Percentiles rank a stretch among this genome's conserved stretches.
Evolutionary conservation across 352 stramenopile species (phyloP).

Genomic region (Saprolegnia parasitica): DNA sequence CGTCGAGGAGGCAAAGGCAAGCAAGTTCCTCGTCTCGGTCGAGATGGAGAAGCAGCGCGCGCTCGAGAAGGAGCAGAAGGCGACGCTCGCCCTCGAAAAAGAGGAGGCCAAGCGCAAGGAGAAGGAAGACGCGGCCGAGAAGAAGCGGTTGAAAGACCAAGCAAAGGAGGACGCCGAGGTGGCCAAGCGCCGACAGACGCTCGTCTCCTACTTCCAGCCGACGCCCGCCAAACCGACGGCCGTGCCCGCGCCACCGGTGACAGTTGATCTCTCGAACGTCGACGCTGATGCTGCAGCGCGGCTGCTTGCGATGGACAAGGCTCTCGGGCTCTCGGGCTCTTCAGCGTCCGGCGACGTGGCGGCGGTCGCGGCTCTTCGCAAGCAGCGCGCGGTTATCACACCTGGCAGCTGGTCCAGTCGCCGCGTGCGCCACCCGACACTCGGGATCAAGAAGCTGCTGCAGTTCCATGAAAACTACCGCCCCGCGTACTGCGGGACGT

Average conservation of each 20-base stretch:
- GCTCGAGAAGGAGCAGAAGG: conserved; percentile 54
- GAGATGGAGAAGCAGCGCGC: conserved; percentile 65
- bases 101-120: conserved; percentile 46
- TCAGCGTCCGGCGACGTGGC: not conserved
- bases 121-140: conserved; percentile 36
- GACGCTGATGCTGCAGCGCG: not conserved
- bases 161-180: conserved; percentile 23
- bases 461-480: conserved; percentile 84
- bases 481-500: conserved; percentile 77
- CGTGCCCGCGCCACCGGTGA: not conserved
- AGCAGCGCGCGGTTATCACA: not conserved
- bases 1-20: conserved; percentile 72
- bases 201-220: conserved; percentile 59
- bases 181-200: conserved; percentile 56
- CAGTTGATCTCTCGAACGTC: not conserved
- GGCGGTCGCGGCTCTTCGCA: not conserved
- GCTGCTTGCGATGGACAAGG: not conserved
- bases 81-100: conserved; percentile 34
- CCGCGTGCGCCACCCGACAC: conserved; percentile 47
- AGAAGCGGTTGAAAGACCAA: conserved; percentile 43
- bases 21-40: conserved; percentile 61
- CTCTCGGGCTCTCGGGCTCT: not conserved
- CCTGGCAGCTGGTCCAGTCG: conserved; percentile 46
- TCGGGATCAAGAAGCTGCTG: conserved; percentile 79
- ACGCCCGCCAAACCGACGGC: not conserved